Evolutionary conservation across 306 rosid species (phyloP), one percentile per base, ranked within the genome.

Genomic region (Sicyos edulis): DNA sequence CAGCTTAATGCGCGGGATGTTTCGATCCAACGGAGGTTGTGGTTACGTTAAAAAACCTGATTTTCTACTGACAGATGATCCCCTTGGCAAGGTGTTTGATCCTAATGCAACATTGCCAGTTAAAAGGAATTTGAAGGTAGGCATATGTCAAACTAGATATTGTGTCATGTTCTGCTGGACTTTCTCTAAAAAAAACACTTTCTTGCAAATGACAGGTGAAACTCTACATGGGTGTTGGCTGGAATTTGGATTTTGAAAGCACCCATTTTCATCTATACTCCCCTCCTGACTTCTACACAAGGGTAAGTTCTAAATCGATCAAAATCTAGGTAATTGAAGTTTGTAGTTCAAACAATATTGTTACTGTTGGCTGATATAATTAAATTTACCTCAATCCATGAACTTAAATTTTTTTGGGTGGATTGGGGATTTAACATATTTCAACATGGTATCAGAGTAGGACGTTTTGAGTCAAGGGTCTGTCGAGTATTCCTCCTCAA

Each of bases 211-310:
- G 75, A 73, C 79, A 90, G 98, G 96, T 90, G 66, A 90, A 90
- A 77, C 78, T 90, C 17, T 83, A 86, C 53, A 74, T 86, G 84
- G 87, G 87, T 54, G 77, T 69, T 45, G 89, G 89, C 55, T 86
- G 89, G 89, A 73, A 76, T 79, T 71, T 66, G 71, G 87, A 86
- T 73, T 86, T 86, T 70, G 82, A 82, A 56, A 81, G 6, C 37
- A 81, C 87, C 53, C 87, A 86, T 74, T 86, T 86, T 12, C 87
- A 86, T 55, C 10, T 83, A 7, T 90, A 72, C 79, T 90, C 98
- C 60, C 98, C 96, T 0, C 98, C 98, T 0, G 98, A 92, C 80
- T 92, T 90, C 75, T 90, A 92, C 76, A 83, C 89, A 21, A 86
- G 87, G 90, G 97, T 80, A 74, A 61, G 76, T 63, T 26, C 14